These are phyloP conservation scores for Saksenaea oblongispora DNA, from an alignment of 371 early-diverging fungal species.

Conservation along the genomic window DNA sequence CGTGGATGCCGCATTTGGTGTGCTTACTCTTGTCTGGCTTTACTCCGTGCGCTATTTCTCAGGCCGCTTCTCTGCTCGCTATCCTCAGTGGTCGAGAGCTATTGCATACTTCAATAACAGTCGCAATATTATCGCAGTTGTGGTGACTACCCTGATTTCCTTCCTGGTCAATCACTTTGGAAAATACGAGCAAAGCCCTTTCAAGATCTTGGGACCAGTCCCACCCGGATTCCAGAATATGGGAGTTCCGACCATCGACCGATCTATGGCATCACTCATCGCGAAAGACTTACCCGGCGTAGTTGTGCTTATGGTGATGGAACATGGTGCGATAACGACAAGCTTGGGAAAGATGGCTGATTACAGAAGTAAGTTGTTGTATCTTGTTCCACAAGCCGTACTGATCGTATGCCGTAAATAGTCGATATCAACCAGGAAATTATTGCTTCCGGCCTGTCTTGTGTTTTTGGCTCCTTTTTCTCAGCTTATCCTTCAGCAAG, in stretches of 20 bases:
- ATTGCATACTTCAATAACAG: conserved; percentile 59
- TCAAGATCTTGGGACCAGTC: conserved; percentile 67
- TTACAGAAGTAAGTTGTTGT: conserved; percentile 41
- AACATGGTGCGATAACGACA: conserved; percentile 85
- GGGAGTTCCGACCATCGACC: conserved; percentile 50
- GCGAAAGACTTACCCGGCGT: conserved; percentile 61
- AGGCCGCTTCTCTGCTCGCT: conserved; percentile 33
- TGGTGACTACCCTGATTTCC: conserved; percentile 75
- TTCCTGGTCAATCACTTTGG: conserved; percentile 60
- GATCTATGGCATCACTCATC: conserved; percentile 45
- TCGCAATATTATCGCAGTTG: conserved; percentile 72
- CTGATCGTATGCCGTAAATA: conserved; percentile 11
- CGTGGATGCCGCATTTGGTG: conserved; percentile 63
- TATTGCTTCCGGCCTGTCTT: conserved; percentile 78
- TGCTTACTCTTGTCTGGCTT: conserved; percentile 56
- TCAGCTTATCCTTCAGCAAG: conserved; percentile 83
- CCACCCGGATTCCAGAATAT: conserved; percentile 73
- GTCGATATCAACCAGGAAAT: conserved; percentile 79
- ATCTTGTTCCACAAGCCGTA: conserved; percentile 13
- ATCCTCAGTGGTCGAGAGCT: conserved; percentile 33
- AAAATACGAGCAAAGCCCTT: conserved; percentile 32
- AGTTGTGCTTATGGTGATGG: conserved; percentile 77
- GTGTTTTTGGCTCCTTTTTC: conserved; percentile 80
- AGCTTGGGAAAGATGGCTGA: conserved; percentile 74
- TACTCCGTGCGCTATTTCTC: conserved; percentile 37